Evolutionary conservation across 164 flowering plant genomes (phyloP), one percentile per base, ranked within the genome.

Genomic region (Dillenia turbinata): DNA sequence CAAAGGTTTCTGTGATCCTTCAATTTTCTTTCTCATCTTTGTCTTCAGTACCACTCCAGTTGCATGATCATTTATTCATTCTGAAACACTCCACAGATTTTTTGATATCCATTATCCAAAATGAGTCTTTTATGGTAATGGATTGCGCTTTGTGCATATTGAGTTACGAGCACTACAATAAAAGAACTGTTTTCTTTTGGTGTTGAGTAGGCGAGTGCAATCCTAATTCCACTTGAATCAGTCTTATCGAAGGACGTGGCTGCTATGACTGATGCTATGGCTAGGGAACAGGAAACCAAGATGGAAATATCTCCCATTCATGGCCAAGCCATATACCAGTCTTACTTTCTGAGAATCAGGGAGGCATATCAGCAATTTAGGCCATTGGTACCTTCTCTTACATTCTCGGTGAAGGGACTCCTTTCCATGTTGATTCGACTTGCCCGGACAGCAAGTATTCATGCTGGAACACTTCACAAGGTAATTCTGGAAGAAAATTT

Each of bases 381-480:
- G 75, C 87, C 92, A 33, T 80, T 89, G 82, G 82, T 83, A 13
- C 86, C 96, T 61, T 73, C 90, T 9, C 77, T 90, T 59, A 73
- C 79, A 56, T 67, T 54, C 17, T 83, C 96, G 49, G 95, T 85
- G 66, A 73, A 80, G 83, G 96, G 78, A 59, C 84, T 94, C 56
- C 76, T 83, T 72, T 79, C 90, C 54, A 65, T 86, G 72, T 65
- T 93, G 76, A 84, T 78, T 26, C 78, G 72, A 81, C 85, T 94
- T 59, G 97, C 97, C 24, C 79, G 80, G 64, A 74, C 89, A 67
- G 98, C 98, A 49, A 85, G 87, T 76, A 69, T 89, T 52, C 97
- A 94, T 85, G 98, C 98, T 54, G 98, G 97, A 50, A 87, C 83
- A 76, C 89, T 94, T 61, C 92, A 94, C 69, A 90, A 87, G 66